phyloP scores from a whole-genome alignment of 352 stramenopile genomes.

The Blastocystis sp. region DNA sequence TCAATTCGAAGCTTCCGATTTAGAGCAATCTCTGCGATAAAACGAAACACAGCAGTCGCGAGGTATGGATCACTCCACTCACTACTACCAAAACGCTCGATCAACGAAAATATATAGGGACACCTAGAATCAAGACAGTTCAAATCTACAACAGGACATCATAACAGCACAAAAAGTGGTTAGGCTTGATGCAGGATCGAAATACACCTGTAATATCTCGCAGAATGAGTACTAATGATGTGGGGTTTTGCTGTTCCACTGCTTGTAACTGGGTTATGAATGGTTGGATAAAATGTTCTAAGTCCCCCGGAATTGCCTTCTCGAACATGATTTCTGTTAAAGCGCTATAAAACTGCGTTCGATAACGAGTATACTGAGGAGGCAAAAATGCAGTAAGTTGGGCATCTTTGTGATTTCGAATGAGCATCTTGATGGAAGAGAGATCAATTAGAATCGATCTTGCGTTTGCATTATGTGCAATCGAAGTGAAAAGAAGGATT shows the following conservation, averaged over 20 bases:
- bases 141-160: not conserved
- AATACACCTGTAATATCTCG: constrained; percentile 4
- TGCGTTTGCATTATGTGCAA: not conserved
- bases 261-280: not conserved
- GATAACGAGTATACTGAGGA: not conserved
- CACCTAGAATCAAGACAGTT: not conserved
- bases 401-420: not conserved
- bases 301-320: not conserved
- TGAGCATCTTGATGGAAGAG: not conserved
- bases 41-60: not conserved
- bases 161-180: not conserved
- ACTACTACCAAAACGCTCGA: not conserved
- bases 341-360: not conserved
- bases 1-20: not conserved
- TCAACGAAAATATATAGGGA: not conserved
- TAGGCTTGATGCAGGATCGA: not conserved
- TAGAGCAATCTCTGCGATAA: not conserved
- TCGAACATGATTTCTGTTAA: not conserved
- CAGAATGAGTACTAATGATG: not conserved
- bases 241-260: not conserved
- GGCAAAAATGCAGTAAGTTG: not conserved
- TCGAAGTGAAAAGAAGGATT: not conserved
- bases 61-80: not conserved
- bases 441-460: not conserved
- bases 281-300: constrained; percentile 1